Evolutionary conservation across 108 stramenopile genomes (phyloP), one percentile per base, ranked within the genome.

Genomic region (Cyclostephanos tholiformis): DNA sequence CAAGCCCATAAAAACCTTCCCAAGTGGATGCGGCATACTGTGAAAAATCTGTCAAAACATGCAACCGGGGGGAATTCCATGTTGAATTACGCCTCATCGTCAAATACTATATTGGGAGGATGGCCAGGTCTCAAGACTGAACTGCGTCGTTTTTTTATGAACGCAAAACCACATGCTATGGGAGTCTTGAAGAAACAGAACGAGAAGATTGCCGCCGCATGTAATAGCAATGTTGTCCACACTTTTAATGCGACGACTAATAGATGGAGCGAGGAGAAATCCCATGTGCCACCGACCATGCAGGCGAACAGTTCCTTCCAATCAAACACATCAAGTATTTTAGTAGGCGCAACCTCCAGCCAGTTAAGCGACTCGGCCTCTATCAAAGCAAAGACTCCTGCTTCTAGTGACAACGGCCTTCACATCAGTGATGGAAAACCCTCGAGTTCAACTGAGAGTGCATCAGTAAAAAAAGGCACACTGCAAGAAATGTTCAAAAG

Each of bases 1-100:
- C 69, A 46, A 26, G 63, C 79, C 13, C 89, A 93, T 48, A 58
- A 63, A 55, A 85, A 88, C 48, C 74, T 93, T 39, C 89, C 92
- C 10, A 91, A 91, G 65, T 93, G 92, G 92, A 90, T 93, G 88
- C 80, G 87, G 30, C 49, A 65, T 22, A 49, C 67, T 39, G 83
- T 93, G 16, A 74, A 84, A 25, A 93, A 87, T 67, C 67, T 90
- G 32, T 84, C 83, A 3, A 82, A 71, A 71, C 62, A 59, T 46
- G 61, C 61, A 25, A 48, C 48, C 13, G 23, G 63, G 58, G 59
- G 77, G 58, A 57, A 53, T 36, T 63, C 79, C 5, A 75, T 80
- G 75, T 63, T 72, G 26, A 55, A 66, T 51, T 64, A 75, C 43
- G 38, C 32, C n/a, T 60, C 77, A 50, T 52, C 65, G 58, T 77